Evolutionary conservation across 1,139 yeast genomes (phyloP), one percentile per base, ranked within the genome.

Genomic region (Pichia sp.): DNA sequence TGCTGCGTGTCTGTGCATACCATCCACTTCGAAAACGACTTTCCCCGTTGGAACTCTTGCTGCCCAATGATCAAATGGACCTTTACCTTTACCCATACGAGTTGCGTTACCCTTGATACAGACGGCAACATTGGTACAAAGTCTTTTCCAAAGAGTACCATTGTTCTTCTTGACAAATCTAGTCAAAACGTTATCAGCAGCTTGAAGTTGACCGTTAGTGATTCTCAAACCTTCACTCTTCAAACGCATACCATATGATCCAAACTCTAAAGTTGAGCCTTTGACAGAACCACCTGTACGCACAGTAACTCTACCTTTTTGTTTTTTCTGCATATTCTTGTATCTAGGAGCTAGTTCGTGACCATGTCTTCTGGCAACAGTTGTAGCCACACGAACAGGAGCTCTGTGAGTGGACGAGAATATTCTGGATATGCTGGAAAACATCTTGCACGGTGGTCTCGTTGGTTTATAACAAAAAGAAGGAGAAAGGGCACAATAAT

Each of bases 31-130:
- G 61, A 90, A 88, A 34, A 88, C 71, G 41, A 92, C 81, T 60
- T 88, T 88, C 4, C 99, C 99, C 0, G 97, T 88, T 40, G 98
- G 95, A 26, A 92, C 92, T 58, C 99, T 78, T 38, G 82, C 85
- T 53, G 95, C 95, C 97, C 97, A 94, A 69, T 87, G 95, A 58
- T 88, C 95, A 62, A 92, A 90, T 0, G 94, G 82, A 66, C 99
- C 99, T 67, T 92, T 92, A 71, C 99, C 99, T 67, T 94, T 92
- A 72, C 99, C 99, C 99, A 92, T 92, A 81, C 99, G 92, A 26
- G 97, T 87, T 64, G 92, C 97, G 65, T 94, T 92, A 70, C 99
- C 99, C 69, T 92, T 92, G 48, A 86, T 79, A 67, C 97, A 90
- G 27, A 92, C 95, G 0, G 97, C 94, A 48, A 87, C 75, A 64